Evolutionary conservation across 2,329 filamentous ascomycete genomes (phyloP), one percentile per base, ranked within the genome.

Genomic region (Trichoderma sp.): DNA sequence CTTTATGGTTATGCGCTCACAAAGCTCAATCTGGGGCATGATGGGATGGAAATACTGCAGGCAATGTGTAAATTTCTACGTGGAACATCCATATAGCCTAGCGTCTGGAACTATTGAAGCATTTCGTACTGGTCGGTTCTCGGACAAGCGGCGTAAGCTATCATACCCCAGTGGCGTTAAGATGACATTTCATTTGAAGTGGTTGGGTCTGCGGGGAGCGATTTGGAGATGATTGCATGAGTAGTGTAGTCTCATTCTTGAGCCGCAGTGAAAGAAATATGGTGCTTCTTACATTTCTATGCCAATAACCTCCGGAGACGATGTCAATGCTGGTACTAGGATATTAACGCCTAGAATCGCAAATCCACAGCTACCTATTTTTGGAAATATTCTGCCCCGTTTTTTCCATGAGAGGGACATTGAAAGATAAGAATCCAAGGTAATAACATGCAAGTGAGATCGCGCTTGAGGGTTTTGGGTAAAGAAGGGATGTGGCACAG

Each of bases 241-340:
- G 38, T 45, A 1, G 38, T 45, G 1, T 2, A 0, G 38, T 45
- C 18, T n/a, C 16, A 45, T n/a, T 45, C 41, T 45, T n/a, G 1
- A 2, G 41, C 7, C 7, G 0, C 41, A 45, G 18, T 16, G 41
- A 45, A 45, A 45, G 16, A 45, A 45, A 45, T 45, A 45, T 4
- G 41, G 41, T 2, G 16, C 16, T n/a, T n/a, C 3, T n/a, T n/a
- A 18, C 1, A 41, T 41, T 8, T 8, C 38, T 38, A 41, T 18
- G 38, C 1, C 16, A n/a, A 45, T n/a, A 9, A 0, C 41, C n/a
- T 45, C 7, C 7, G 7, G 41, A 45, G 41, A 45, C 0, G 1
- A 0, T 18, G 0, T 45, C 3, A n/a, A 2, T 9, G 16, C 7
- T n/a, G 7, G 16, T 45, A 9, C 7, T 4, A n/a, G 0, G 7